phyloP scores from a whole-genome alignment of 2,329 filamentous ascomycete species.

The Fusarium chaquense region DNA sequence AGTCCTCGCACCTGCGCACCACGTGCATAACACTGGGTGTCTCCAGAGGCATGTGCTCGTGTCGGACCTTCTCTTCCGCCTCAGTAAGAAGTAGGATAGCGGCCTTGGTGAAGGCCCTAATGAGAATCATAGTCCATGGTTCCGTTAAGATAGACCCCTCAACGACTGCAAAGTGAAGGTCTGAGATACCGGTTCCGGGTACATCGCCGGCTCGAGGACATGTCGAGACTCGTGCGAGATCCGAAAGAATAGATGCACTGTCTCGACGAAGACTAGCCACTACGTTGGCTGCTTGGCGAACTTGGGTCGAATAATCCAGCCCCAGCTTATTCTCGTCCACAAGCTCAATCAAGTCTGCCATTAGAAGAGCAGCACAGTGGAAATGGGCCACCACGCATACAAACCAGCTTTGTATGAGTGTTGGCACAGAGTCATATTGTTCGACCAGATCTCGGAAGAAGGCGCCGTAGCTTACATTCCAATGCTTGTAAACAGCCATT shows the following conservation, averaged over 20 bases:
- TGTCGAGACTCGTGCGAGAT: constrained; percentile 61
- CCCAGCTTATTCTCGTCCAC: constrained; percentile 58
- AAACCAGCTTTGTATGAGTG: constrained; percentile 70
- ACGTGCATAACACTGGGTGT: constrained; percentile 43
- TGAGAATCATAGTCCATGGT: constrained; percentile 69
- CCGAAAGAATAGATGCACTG: constrained; percentile 61
- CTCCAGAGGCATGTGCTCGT: constrained; percentile 44
- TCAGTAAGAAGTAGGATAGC: constrained; percentile 55
- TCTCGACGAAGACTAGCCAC: constrained; percentile 56
- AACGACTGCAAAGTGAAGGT: constrained; percentile 66
- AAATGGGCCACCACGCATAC: constrained; percentile 68
- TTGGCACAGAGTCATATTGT: constrained; percentile 62
- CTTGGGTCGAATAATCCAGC: constrained; percentile 41
- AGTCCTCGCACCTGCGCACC: constrained; percentile 58
- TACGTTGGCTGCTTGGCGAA: constrained; percentile 50
- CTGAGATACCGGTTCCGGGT: constrained; percentile 45
- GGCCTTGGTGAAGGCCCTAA: constrained; percentile 65
- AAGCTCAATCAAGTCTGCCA: constrained; percentile 65
- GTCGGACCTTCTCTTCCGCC: constrained; percentile 46
- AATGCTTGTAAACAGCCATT: constrained; percentile 65
- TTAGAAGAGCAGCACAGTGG: constrained; percentile 66
- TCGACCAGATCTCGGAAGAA: constrained; percentile 65
- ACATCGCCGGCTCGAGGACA: constrained; percentile 48
- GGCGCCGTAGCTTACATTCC: constrained; percentile 63
- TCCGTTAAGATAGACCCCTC: constrained; percentile 69